Evolutionary conservation across 176 grass and related monocot genomes (phyloP).

Genomic region (Elaeis guineensis): DNA sequence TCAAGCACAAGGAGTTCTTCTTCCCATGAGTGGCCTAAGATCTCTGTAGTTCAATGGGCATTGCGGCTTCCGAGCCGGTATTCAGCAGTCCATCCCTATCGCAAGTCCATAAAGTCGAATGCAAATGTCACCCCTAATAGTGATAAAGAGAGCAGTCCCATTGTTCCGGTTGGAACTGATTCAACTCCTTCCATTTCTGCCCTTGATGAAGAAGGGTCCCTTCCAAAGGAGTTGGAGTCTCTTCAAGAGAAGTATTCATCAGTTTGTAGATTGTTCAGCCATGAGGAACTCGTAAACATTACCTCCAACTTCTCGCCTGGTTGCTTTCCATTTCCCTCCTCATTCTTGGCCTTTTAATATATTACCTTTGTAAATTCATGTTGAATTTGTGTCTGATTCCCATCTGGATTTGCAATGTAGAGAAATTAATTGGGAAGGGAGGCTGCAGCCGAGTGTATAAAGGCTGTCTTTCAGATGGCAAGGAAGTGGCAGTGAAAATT

Average conservation of each 20-base stretch:
- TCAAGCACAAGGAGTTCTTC: slow-evolving; percentile 52
- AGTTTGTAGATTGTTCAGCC: slow-evolving; percentile 50
- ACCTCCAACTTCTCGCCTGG: slow-evolving; percentile 76
- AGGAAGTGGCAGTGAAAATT: slow-evolving; percentile 63
- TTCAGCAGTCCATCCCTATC: slow-evolving; percentile 44
- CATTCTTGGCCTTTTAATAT: too few species aligned
- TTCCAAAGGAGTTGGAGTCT: slow-evolving; percentile 51
- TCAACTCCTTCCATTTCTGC: slow-evolving; percentile 31
- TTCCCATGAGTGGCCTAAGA: slow-evolving; percentile 52
- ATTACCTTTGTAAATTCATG: too few species aligned
- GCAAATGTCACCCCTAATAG: slow-evolving; percentile 21
- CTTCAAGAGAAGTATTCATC: slow-evolving; percentile 65
- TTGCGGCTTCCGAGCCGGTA: slow-evolving; percentile 56
- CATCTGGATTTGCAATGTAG: slow-evolving; percentile 28
- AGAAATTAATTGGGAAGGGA: slow-evolving; percentile 89
- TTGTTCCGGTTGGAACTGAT: slow-evolving; percentile 21
- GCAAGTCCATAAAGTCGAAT: slow-evolving; percentile 45
- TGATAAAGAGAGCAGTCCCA: slow-evolving; percentile 32
- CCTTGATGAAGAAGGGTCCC: slow-evolving; percentile 32
- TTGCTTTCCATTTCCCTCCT: slow-evolving; percentile 16
- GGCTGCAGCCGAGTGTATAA: slow-evolving; percentile 87
- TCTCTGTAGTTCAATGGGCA: slow-evolving; percentile 67
- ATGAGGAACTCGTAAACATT: slow-evolving; percentile 52
- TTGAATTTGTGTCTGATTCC: too few species aligned
- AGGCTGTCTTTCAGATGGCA: slow-evolving; percentile 46